phyloP scores from a whole-genome alignment of 192 early-diverging fungal genomes.

The Chytriomyces confervae region DNA sequence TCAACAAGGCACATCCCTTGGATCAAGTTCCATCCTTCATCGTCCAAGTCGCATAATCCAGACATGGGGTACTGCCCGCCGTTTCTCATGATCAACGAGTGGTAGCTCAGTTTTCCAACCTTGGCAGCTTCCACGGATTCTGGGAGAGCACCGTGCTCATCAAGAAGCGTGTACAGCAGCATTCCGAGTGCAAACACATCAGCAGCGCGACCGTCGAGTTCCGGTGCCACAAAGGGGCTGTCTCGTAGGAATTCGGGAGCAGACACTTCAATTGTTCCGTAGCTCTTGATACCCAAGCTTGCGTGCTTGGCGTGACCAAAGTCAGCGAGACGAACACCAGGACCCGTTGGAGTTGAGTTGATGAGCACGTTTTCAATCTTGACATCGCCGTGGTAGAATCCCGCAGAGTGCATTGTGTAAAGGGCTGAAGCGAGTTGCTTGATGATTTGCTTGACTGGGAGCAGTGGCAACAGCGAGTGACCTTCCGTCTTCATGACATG shows the following conservation, averaged over 20 bases:
- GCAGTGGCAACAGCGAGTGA: not conserved
- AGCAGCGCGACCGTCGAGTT: not conserved
- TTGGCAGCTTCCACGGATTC: not conserved
- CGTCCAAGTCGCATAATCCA: not conserved
- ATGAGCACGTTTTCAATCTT: slow-evolving; percentile 66
- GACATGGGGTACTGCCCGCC: not conserved
- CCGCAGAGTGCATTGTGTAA: slow-evolving; percentile 46
- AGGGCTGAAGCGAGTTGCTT: slow-evolving; percentile 50
- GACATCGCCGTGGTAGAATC: slow-evolving; percentile 59
- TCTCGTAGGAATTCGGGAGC: not conserved
- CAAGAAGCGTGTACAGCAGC: not conserved
- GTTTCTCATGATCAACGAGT: not conserved
- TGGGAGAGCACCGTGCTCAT: slow-evolving; percentile 15
- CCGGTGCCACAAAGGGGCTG: not conserved
- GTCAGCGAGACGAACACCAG: slow-evolving; percentile 17
- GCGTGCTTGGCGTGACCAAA: slow-evolving; percentile 27
- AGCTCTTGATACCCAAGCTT: not conserved
- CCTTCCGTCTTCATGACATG: not conserved
- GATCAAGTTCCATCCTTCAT: slow-evolving; percentile 3
- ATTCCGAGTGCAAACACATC: slow-evolving; percentile 20
- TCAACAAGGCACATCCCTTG: slow-evolving; percentile 1
- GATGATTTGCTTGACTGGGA: slow-evolving; percentile 39
- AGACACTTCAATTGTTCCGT: not conserved
- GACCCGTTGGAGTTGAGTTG: not conserved
- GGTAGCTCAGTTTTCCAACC: not conserved